These are phyloP conservation scores for Mediolabrus comicus DNA, from an alignment of 108 stramenopile species.

Conservation along the genomic window DNA sequence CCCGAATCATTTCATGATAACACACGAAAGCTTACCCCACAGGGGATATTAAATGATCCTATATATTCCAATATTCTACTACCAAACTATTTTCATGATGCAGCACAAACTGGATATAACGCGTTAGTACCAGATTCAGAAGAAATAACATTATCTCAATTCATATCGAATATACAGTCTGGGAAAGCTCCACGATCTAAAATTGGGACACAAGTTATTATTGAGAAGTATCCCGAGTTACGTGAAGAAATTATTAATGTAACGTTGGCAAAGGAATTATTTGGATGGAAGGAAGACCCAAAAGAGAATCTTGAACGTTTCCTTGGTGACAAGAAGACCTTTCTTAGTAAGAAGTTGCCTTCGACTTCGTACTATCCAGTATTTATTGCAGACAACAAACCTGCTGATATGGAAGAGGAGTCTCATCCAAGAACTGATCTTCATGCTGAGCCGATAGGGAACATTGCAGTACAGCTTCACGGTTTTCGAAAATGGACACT, in stretches of 20 bases:
- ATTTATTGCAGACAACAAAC: constrained; percentile 55
- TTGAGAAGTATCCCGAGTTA: constrained; percentile 57
- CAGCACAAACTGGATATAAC: constrained; percentile 35
- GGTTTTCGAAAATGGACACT: constrained; percentile 76
- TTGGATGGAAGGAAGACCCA: constrained; percentile 57
- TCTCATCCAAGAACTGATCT: constrained; percentile 59
- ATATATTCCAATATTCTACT: constrained; percentile 44
- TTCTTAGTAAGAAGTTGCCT: constrained; percentile 35
- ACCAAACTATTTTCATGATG: constrained; percentile 62
- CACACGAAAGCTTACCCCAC: constrained; percentile 46
- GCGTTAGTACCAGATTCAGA: constrained; percentile 60
- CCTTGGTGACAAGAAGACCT: not conserved
- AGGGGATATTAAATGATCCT: constrained; percentile 54
- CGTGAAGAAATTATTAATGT: constrained; percentile 54
- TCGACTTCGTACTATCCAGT: constrained; percentile 67
- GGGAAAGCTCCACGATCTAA: constrained; percentile 52
- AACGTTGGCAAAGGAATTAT: constrained; percentile 52
- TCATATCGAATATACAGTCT: constrained; percentile 49
- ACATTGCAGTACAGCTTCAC: constrained; percentile 74
- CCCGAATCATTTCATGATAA: constrained; percentile 12
- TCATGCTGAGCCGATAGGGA: constrained; percentile 86
- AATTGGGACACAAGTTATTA: constrained; percentile 74
- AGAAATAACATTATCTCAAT: constrained; percentile 37
- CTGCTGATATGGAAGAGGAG: not conserved
- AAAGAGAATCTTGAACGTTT: not conserved